A percentile compares a stretch with the other conserved stretches of the same genome.
Evolutionary conservation across 345 rosid genomes (phyloP).

Genomic region (Camelina hispida): DNA sequence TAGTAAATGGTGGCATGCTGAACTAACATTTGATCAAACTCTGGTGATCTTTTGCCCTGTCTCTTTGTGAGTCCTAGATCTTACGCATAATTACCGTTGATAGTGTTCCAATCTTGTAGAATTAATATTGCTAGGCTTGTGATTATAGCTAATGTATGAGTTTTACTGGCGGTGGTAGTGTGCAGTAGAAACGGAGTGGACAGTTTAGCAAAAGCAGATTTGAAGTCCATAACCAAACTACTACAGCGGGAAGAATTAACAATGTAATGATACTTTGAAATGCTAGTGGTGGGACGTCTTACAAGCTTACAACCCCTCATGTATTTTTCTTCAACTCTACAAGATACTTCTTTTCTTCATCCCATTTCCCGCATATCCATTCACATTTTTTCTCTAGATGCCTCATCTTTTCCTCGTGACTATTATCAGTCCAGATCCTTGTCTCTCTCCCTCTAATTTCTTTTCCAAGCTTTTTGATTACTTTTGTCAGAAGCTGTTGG

Average conservation of each 20-base stretch:
- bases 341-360: slow-evolving; percentile 17
- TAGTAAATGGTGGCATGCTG: no score
- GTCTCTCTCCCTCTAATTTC: neutral
- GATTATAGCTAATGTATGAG: no score
- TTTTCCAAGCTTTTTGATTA: slow-evolving; percentile 14
- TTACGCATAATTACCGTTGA: no score
- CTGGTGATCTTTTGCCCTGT: no score
- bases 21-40: no score
- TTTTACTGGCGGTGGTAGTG: no score
- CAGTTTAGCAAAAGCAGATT: no score
- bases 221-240: neutral
- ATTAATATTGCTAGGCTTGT: no score
- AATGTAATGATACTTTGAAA: neutral
- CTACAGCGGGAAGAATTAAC: neutral
- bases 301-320: slow-evolving; percentile 7
- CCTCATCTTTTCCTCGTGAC: slow-evolving; percentile 3
- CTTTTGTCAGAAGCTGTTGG: slow-evolving; percentile 13
- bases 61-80: no score
- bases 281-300: neutral
- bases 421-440: neutral
- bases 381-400: slow-evolving; percentile 11
- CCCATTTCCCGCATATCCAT: slow-evolving; percentile 7
- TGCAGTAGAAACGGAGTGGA: no score
- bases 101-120: no score
- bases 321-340: neutral